phyloP scores from a whole-genome alignment of 2,329 filamentous ascomycete genomes.

The Diaporthe amygdali region DNA sequence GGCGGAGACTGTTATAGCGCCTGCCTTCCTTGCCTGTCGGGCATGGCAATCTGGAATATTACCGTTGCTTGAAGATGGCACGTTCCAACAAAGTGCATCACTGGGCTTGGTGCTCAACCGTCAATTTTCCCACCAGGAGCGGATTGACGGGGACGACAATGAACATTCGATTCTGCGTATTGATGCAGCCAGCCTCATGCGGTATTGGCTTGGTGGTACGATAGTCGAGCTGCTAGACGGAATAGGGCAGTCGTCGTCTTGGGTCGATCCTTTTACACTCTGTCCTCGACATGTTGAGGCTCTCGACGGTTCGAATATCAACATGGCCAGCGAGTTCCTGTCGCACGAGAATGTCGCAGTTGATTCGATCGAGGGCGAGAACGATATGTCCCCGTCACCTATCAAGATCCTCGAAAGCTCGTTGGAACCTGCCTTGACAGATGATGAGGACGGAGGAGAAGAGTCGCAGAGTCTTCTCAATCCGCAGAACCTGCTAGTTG shows the following conservation, averaged over 20 bases:
- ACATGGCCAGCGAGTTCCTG: no score
- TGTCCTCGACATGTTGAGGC: background rate
- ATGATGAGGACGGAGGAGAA: background rate
- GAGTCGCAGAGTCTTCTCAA: background rate
- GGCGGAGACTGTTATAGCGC: background rate
- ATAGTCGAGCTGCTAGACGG: background rate
- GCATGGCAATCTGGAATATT: conserved; percentile 21
- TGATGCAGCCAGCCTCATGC: background rate
- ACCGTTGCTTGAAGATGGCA: background rate
- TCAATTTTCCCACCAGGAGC: background rate
- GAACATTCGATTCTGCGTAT: background rate
- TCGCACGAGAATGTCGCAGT: background rate
- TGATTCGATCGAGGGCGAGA: background rate
- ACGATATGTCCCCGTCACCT: background rate
- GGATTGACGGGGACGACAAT: background rate
- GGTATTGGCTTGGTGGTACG: conserved; percentile 17
- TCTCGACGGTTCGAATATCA: no score
- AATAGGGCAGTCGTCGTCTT: background rate
- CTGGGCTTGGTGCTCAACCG: background rate
- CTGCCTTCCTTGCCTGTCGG: conserved; percentile 15
- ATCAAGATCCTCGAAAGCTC: background rate
- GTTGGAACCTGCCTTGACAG: background rate
- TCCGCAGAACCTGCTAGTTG: background rate
- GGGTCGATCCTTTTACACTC: conserved; percentile 6
- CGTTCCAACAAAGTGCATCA: background rate